Base-by-base conservation (phyloP, 192 early-diverging fungal species). In the Mortierella hygrophila region DNA sequence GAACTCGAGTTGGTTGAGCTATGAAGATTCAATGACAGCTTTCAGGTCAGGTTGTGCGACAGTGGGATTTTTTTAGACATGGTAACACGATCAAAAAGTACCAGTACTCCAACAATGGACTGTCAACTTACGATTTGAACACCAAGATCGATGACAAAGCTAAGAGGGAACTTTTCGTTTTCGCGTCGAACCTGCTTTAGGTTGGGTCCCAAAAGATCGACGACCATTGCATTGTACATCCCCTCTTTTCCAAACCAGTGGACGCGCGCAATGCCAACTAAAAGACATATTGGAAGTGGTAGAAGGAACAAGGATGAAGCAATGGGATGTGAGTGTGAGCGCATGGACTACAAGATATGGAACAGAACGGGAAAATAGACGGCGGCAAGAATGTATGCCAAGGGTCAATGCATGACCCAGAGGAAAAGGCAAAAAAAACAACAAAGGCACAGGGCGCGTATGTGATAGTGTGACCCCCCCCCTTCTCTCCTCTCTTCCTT, bases 181-280 rank as follows among this genome's bases (percentile, higher is more conserved):
- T 87, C 80, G 40, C 90, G 75, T 13, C 82, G 81, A 6, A 93
- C 47, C 60, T 88, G 80, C 63, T 91, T 92, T n/a, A 93, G 54
- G 80, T 84, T 90, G 20, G 92, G 90, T 63, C 92, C 92, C 63
- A 93, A 77, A n/a, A 93, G 84, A 75, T 93, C 92, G 69, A 93
- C 87, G 38, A 90, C 90, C 65, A 91, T 83, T 37, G 85, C 88
- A 75, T 92, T 84, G 72, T 87, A 93, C 26, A 83, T 79, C 29
- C 86, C 88, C 40, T 92, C 88, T 70, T 76, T 68, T 23, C 92
- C 92, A 83, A 89, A 91, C 92, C 92, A 93, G 73, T 90, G 88
- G 65, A 89, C 80, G 35, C 80, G 88, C 21, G 92, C 88, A 60
- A 92, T 90, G 21, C 89, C 90, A 65, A 74, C 92, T 93, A 57